A percentile compares a stretch with the other conserved stretches of the same genome.
Conservation (phyloP, 805 yeast genomes). For the Pichia pseudocactophila region DNA sequence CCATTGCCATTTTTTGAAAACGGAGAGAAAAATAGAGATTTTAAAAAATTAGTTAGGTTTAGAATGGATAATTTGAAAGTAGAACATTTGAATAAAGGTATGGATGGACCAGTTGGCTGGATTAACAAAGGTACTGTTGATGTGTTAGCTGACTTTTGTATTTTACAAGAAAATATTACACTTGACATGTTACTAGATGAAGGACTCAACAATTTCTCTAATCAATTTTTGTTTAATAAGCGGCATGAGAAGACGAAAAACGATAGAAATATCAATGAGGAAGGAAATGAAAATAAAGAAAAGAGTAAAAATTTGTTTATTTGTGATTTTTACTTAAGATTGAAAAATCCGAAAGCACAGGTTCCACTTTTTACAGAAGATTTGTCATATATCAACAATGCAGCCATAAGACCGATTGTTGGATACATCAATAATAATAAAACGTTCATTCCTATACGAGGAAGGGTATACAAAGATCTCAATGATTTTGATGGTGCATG, state of each 20-base stretch:
- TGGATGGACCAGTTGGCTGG: slow-evolving; percentile 97
- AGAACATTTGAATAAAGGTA: slow-evolving; percentile 84
- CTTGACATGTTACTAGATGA: slow-evolving; percentile 33
- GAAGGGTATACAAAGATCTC: slow-evolving; percentile 70
- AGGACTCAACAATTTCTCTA: slow-evolving; percentile 6
- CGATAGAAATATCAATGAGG: neutral
- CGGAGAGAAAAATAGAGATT: slow-evolving; percentile 4
- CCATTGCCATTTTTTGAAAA: slow-evolving; percentile 12
- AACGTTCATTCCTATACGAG: slow-evolving; percentile 80
- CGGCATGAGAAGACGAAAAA: slow-evolving; percentile 1
- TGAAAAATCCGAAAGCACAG: slow-evolving; percentile 80
- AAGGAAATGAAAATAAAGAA: slow-evolving; percentile 5
- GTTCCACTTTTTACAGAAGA: slow-evolving; percentile 87
- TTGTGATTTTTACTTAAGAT: slow-evolving; percentile 67
- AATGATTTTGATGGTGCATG: slow-evolving; percentile 91
- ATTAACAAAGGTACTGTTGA: slow-evolving; percentile 87
- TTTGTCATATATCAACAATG: slow-evolving; percentile 83
- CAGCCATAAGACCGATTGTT: slow-evolving; percentile 87
- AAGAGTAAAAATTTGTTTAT: slow-evolving; percentile 36
- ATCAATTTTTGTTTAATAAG: slow-evolving; percentile 6
- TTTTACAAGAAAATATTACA: slow-evolving; percentile 42
- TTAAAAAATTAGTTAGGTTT: slow-evolving; percentile 56
- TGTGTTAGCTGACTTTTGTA: slow-evolving; percentile 82
- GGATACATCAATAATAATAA: slow-evolving; percentile 88
- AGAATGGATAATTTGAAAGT: slow-evolving; percentile 79